Evolutionary conservation across 768 basidiomycete genomes (phyloP).

Genomic region (Inosperma sp.): DNA sequence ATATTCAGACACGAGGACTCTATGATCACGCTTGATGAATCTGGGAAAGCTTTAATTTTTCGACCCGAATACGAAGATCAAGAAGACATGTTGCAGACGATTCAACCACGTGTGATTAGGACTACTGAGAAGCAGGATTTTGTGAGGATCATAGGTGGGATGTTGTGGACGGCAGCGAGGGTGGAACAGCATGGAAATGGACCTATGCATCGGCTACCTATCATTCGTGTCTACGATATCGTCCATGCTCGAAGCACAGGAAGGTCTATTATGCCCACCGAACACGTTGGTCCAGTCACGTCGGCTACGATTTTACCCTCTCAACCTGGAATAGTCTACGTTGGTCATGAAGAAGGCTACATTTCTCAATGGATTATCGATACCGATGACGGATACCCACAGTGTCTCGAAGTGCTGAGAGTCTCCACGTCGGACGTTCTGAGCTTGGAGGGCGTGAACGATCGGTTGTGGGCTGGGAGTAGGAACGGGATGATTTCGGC

Average conservation of each 20-base stretch:
- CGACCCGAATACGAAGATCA: slow-evolving; percentile 39
- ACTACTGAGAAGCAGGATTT: slow-evolving; percentile 82
- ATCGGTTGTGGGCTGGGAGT: slow-evolving; percentile 83
- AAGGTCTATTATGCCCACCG: slow-evolving; percentile 54
- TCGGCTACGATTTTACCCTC: slow-evolving; percentile 73
- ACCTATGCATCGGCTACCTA: slow-evolving; percentile 48
- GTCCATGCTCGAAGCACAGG: slow-evolving; percentile 54
- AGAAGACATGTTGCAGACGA: slow-evolving; percentile 42
- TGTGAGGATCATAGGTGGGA: slow-evolving; percentile 63
- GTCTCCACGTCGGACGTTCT: slow-evolving; percentile 79
- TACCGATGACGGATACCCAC: slow-evolving; percentile 51
- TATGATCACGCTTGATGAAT: slow-evolving; percentile 83
- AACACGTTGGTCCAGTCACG: slow-evolving; percentile 78
- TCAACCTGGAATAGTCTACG: slow-evolving; percentile 60
- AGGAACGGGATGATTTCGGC: slow-evolving; percentile 77
- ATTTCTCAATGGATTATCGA: slow-evolving; percentile 75
- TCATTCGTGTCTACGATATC: slow-evolving; percentile 78
- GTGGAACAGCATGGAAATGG: slow-evolving; percentile 42
- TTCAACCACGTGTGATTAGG: slow-evolving; percentile 54
- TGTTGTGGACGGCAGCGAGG: slow-evolving; percentile 78
- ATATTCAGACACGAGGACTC: slow-evolving; percentile 67
- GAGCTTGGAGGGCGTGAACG: slow-evolving; percentile 77
- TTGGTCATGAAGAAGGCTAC: slow-evolving; percentile 91
- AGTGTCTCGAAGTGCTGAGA: slow-evolving; percentile 72
- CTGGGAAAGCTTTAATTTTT: slow-evolving; percentile 79